Base-by-base conservation (phyloP, 116 monocot species). In the Trichopus zeylanicus region DNA sequence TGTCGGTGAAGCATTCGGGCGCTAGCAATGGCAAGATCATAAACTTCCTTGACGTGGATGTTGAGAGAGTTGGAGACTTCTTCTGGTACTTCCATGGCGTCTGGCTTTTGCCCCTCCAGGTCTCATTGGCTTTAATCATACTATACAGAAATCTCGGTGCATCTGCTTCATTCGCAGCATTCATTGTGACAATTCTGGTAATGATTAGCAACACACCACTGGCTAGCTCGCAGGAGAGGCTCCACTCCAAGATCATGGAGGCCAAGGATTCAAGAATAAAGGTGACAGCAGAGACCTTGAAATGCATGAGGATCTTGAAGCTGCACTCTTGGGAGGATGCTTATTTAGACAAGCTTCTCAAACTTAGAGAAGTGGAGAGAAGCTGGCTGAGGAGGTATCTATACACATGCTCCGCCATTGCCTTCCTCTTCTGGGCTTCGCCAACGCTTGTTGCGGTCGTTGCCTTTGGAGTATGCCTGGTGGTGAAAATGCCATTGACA, bases 361-460 rank as follows among this genome's bases (percentile, higher is more conserved):
- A 59, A 11, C 67, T 82, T 3, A 78, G 93, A 60, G 72, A 73
- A 13, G 62, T 38, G 0, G 93, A 93, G 67, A 79, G 82, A 67
- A 24, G 52, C 7, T 77, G 77, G 79, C 54, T 93, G 25, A 77
- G 60, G 74, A 76, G 55, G 37, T 93, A 84, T 53, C 77, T 88
- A 0, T 82, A 88, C 51, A 79, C 73, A 15, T 85, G 82, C 54
- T 85, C 88, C 0, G 77, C 79, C 46, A 57, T 79, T 16, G 79
- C 69, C 19, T 88, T 93, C 65, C 77, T 93, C 25, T 93, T 93
- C 49, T 93, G 93, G 93, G 72, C 88, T 0, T 93, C 93, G 22
- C 88, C 93, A 0, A 82, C 85, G 0, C 31, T 88, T 9, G 93
- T 93, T 35, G 88, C 93, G 6, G 79, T 76, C 7, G 27, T 80